Evolutionary conservation across 176 grass and related monocot species (phyloP).

Genomic region (Saccharum spontaneum): DNA sequence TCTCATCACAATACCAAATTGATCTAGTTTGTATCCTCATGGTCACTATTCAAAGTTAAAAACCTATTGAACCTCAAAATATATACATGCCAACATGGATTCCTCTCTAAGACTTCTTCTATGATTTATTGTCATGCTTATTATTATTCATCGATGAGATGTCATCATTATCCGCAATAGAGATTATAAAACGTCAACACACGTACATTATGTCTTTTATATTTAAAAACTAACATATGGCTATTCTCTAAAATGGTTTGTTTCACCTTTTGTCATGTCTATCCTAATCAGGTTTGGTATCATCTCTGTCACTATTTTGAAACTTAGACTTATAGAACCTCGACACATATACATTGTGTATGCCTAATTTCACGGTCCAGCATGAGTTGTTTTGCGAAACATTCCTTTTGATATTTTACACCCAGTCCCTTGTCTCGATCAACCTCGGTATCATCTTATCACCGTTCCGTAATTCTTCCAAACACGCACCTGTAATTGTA

Average conservation of each 20-base stretch:
- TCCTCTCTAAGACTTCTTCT: background rate
- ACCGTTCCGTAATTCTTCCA: background rate
- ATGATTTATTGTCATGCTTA: background rate
- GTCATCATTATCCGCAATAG: background rate
- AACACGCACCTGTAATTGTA: slow-evolving; percentile 18
- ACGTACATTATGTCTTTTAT: background rate
- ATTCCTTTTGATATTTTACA: background rate
- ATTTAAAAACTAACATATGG: background rate
- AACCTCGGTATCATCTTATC: background rate
- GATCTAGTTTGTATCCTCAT: background rate
- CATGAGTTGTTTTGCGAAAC: background rate
- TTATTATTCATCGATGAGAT: background rate
- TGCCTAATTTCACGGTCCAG: too few species aligned
- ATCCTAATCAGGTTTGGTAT: too few species aligned
- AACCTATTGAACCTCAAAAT: background rate
- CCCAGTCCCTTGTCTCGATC: background rate
- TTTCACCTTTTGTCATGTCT: too few species aligned
- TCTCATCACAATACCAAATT: background rate
- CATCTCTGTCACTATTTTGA: background rate
- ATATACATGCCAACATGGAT: background rate
- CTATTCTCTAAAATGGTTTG: too few species aligned
- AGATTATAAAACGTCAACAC: background rate
- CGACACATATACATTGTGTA: background rate
- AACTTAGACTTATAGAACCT: background rate
- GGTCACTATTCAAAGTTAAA: background rate